Evolutionary conservation across 768 basidiomycete genomes (phyloP).

Genomic region (Tephrocybe sp.): DNA sequence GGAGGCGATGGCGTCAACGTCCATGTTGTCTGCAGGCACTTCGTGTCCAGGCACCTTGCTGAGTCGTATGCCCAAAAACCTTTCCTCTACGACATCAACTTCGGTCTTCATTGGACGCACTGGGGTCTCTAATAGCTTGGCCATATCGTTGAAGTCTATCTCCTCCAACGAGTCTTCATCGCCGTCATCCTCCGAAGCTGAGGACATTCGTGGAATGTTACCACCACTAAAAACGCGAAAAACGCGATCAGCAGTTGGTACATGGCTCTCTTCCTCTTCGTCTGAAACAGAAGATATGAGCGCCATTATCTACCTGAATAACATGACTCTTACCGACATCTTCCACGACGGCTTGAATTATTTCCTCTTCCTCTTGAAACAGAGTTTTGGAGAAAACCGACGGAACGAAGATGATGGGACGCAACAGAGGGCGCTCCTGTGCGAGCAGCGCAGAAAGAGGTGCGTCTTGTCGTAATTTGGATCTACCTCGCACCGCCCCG

Average conservation of each 20-base stretch:
- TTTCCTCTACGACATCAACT: slow-evolving; percentile 28
- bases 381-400: slow-evolving; percentile 49
- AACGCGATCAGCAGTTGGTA: slow-evolving; percentile 73
- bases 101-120: slow-evolving; percentile 13
- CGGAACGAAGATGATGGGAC: slow-evolving; percentile 71
- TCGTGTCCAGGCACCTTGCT: not conserved
- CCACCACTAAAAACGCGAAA: slow-evolving; percentile 57
- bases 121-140: slow-evolving; percentile 37
- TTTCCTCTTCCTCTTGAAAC: slow-evolving; percentile 62
- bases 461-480: slow-evolving; percentile 37
- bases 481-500: slow-evolving; percentile 26
- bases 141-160: slow-evolving; percentile 68
- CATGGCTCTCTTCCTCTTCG: slow-evolving; percentile 51
- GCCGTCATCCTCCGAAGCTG: slow-evolving; percentile 30
- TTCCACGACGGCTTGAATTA: slow-evolving; percentile 55
- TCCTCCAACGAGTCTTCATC: slow-evolving; percentile 47
- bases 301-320: not conserved
- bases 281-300: slow-evolving; percentile 26
- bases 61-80: slow-evolving; percentile 35
- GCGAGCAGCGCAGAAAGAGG: slow-evolving; percentile 58
- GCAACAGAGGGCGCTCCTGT: slow-evolving; percentile 58
- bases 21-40: not conserved
- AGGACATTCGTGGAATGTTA: slow-evolving; percentile 21
- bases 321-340: slow-evolving; percentile 41
- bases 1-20: not conserved